Conservation (phyloP, 2,329 filamentous ascomycete species). For the Epichloe amarillans region DNA sequence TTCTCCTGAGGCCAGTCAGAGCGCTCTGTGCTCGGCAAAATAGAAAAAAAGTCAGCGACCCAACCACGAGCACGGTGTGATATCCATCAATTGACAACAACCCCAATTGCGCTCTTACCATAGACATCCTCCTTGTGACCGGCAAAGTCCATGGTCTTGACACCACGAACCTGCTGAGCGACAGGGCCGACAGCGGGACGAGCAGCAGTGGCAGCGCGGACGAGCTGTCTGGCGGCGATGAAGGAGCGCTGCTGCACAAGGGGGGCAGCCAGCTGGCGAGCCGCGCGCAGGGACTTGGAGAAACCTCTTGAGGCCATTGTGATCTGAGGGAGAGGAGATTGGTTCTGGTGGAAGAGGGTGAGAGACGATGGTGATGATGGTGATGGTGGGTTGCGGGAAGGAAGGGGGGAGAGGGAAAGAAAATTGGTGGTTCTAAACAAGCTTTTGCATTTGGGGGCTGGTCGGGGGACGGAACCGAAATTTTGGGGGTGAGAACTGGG, state of each 20-base stretch:
- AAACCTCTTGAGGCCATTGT: slow-evolving; percentile 70
- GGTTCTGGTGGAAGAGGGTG: slow-evolving; percentile 10
- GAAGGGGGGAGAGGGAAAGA: slow-evolving; percentile 7
- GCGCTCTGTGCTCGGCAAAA: slow-evolving; percentile 53
- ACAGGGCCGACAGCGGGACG: slow-evolving; percentile 34
- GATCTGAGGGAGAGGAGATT: slow-evolving; percentile 15
- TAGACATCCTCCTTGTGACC: slow-evolving; percentile 90
- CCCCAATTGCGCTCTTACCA: slow-evolving; percentile 38
- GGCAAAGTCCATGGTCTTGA: slow-evolving; percentile 99
- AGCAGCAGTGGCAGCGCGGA: slow-evolving; percentile 33
- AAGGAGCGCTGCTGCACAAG: slow-evolving; percentile 50
- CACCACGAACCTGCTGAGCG: slow-evolving; percentile 68
- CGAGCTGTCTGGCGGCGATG: slow-evolving; percentile 44
- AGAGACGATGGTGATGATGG: slow-evolving; percentile 11
- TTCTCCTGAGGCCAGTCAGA: slow-evolving; percentile 98
- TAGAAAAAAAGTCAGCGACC: slow-evolving; percentile 8
- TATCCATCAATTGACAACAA: not conserved
- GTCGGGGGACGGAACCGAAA: slow-evolving; percentile 1
- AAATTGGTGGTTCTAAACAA: slow-evolving; percentile 9
- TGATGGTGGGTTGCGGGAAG: not conserved
- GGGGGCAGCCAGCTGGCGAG: slow-evolving; percentile 48
- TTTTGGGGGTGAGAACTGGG: slow-evolving; percentile 4
- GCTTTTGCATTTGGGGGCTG: not conserved
- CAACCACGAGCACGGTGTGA: not conserved
- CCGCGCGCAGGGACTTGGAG: slow-evolving; percentile 50